Evolutionary conservation across 169 alveolate genomes (phyloP).

Genomic region (Plasmodium malariae): DNA sequence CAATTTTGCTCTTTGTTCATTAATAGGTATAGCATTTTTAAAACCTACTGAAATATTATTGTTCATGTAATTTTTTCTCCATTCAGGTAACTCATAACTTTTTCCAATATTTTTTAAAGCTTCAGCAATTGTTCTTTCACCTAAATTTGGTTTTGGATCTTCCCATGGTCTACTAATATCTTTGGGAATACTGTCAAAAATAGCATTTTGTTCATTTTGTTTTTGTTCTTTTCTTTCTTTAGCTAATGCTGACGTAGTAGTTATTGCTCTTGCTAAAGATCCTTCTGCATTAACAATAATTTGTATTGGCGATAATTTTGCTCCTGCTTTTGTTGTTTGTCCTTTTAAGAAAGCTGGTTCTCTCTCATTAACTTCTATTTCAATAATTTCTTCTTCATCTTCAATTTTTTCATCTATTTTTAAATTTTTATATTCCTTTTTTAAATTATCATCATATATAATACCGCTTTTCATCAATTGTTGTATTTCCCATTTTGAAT

Average conservation of each 20-base stretch:
- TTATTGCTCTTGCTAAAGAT: slow-evolving; percentile 91
- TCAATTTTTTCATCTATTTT: slow-evolving; percentile 75
- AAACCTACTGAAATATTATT: slow-evolving; percentile 86
- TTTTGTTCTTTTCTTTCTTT: slow-evolving; percentile 92
- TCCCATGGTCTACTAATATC: slow-evolving; percentile 93
- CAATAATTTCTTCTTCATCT: slow-evolving; percentile 81
- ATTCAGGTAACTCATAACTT: slow-evolving; percentile 91
- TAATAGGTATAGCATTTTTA: slow-evolving; percentile 88
- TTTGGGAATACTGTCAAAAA: slow-evolving; percentile 90
- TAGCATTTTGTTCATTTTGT: slow-evolving; percentile 87
- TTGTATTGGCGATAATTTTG: slow-evolving; percentile 92
- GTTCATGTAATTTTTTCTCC: slow-evolving; percentile 90
- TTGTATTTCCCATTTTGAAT: slow-evolving; percentile 85
- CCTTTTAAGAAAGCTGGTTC: slow-evolving; percentile 97
- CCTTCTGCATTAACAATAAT: slow-evolving; percentile 95
- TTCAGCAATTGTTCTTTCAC: slow-evolving; percentile 91
- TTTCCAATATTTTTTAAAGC: slow-evolving; percentile 83
- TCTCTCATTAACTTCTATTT: slow-evolving; percentile 94
- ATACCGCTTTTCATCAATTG: slow-evolving; percentile 82
- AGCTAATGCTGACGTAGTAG: slow-evolving; percentile 92
- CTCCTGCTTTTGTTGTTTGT: slow-evolving; percentile 94
- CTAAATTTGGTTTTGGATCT: slow-evolving; percentile 94
- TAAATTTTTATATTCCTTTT: slow-evolving; percentile 41
- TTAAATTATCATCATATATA: slow-evolving; percentile 70
- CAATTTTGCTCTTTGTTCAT: slow-evolving; percentile 95